Evolutionary conservation across 1,139 yeast species (phyloP).

Genomic region (Zygosaccharomyces sapae): DNA sequence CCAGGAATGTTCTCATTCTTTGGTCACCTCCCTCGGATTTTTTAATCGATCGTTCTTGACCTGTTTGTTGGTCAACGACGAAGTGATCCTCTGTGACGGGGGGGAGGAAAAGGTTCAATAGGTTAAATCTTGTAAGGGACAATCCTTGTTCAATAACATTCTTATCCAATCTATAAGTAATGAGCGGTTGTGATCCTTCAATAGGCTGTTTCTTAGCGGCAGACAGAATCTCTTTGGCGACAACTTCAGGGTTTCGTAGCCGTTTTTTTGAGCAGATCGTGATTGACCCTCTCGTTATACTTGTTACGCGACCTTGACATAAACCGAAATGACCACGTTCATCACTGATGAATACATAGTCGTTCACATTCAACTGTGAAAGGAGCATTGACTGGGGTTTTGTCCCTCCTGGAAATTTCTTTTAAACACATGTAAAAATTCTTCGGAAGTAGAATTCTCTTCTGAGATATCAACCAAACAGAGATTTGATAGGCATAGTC

Average conservation of each 20-base stretch:
- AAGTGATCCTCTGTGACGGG: slow-evolving; percentile 19
- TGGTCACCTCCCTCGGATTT: slow-evolving; percentile 48
- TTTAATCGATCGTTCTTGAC: slow-evolving; percentile 17
- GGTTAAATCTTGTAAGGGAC: slow-evolving; percentile 70
- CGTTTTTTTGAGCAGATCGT: slow-evolving; percentile 49
- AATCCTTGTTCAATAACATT: slow-evolving; percentile 76
- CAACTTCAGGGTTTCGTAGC: slow-evolving; percentile 42
- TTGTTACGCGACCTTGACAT: slow-evolving; percentile 55
- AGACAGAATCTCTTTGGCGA: slow-evolving; percentile 7
- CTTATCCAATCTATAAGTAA: slow-evolving; percentile 63
- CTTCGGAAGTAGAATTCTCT: slow-evolving; percentile 28
- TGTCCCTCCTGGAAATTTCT: slow-evolving; percentile 32
- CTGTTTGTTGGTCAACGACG: slow-evolving; percentile 17
- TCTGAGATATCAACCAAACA: slow-evolving; percentile 38
- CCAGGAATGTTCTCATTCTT: slow-evolving; percentile 53
- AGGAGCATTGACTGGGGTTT: slow-evolving; percentile 32
- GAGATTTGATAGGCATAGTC: slow-evolving; percentile 53
- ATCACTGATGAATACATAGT: slow-evolving; percentile 69
- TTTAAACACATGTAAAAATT: slow-evolving; percentile 48
- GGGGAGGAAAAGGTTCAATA: slow-evolving; percentile 59
- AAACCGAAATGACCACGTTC: slow-evolving; percentile 74
- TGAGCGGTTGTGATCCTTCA: slow-evolving; percentile 19
- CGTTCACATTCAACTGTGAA: slow-evolving; percentile 49
- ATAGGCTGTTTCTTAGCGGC: slow-evolving; percentile 6
- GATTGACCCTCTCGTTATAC: slow-evolving; percentile 38